A percentile compares a stretch with the other conserved stretches of the same genome.
Evolutionary conservation across 2,329 filamentous ascomycete genomes (phyloP).

Genomic region (Nothopassalora personata): DNA sequence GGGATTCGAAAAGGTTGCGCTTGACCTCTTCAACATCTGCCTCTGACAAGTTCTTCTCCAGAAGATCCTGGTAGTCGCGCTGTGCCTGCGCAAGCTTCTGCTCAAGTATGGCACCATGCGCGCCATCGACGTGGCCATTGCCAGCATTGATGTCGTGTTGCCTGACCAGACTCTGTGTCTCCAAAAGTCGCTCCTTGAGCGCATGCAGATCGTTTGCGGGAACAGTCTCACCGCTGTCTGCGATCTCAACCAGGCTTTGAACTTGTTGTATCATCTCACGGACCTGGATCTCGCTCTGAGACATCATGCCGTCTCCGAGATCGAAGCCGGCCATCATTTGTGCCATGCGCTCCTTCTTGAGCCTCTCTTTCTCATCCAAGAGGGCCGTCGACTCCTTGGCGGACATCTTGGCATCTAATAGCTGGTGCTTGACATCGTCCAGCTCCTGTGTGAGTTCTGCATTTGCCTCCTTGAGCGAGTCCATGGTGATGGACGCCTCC

Average conservation of each 20-base stretch:
- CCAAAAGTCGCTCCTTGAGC: conserved; percentile 71
- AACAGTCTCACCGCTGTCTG: conserved; percentile 70
- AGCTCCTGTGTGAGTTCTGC: conserved; percentile 84
- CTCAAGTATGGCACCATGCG: conserved; percentile 62
- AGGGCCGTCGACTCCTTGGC: conserved; percentile 88
- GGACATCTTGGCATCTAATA: conserved; percentile 93
- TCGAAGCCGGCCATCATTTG: conserved; percentile 99
- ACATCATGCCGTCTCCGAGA: conserved; percentile 85
- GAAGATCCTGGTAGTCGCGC: conserved; percentile 75
- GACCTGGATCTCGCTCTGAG: conserved; percentile 83
- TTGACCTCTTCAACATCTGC: conserved; percentile 81
- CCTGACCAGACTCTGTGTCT: conserved; percentile 86
- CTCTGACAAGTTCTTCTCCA: conserved; percentile 72
- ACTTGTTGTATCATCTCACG: conserved; percentile 78
- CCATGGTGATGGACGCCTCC: conserved; percentile 96
- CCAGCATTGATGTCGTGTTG: conserved; percentile 83
- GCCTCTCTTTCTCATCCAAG: conserved; percentile 94
- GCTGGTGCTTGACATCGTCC: conserved; percentile 92
- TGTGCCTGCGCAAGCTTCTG: conserved; percentile 68
- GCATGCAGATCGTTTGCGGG: conserved; percentile 74
- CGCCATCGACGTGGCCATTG: conserved; percentile 55
- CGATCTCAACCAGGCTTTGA: conserved; percentile 71
- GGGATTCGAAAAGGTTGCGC: conserved; percentile 68
- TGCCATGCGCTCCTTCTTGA: conserved; percentile 98
- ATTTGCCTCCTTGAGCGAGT: conserved; percentile 93